phyloP scores from a whole-genome alignment of 345 rosid genomes.

The Streptanthus diversifolius region DNA sequence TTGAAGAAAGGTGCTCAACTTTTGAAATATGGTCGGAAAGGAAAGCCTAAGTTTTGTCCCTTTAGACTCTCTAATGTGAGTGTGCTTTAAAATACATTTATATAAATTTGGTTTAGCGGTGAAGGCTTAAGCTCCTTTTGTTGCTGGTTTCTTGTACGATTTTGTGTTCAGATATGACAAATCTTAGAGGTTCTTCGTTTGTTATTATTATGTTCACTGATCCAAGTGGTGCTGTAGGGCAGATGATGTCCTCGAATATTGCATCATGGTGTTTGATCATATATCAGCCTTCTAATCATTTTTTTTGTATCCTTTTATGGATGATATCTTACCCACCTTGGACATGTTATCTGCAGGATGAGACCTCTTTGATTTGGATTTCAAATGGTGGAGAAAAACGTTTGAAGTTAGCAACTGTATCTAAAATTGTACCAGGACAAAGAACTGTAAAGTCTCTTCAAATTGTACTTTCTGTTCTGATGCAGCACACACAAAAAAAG shows the following conservation, averaged over 20 bases:
- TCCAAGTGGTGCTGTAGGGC: not conserved
- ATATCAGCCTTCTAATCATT: not conserved
- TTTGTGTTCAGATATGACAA: not conserved
- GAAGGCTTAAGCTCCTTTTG: not conserved
- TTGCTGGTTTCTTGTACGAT: not conserved
- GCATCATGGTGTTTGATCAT: not conserved
- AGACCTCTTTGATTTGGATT: constrained; percentile 84
- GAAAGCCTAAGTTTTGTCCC: constrained; percentile 87
- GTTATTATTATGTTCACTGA: not conserved
- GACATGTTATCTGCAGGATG: constrained; percentile 62
- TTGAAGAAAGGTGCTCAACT: constrained; percentile 93
- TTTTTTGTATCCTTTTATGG: not conserved
- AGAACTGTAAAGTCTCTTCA: constrained; percentile 70
- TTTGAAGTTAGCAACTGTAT: constrained; percentile 74
- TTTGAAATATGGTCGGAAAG: constrained; percentile 92
- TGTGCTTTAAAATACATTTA: constrained; percentile 5
- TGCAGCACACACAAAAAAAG: not conserved
- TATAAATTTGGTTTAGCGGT: not conserved
- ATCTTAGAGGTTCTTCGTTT: not conserved
- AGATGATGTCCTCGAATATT: not conserved
- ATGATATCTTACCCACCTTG: not conserved
- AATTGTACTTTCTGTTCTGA: constrained; percentile 11
- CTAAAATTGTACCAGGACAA: constrained; percentile 91
- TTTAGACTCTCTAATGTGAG: constrained; percentile 92
- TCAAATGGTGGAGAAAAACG: constrained; percentile 77